phyloP scores from a whole-genome alignment of 148 eudicot genomes.

The Dysphania ambrosioides region DNA sequence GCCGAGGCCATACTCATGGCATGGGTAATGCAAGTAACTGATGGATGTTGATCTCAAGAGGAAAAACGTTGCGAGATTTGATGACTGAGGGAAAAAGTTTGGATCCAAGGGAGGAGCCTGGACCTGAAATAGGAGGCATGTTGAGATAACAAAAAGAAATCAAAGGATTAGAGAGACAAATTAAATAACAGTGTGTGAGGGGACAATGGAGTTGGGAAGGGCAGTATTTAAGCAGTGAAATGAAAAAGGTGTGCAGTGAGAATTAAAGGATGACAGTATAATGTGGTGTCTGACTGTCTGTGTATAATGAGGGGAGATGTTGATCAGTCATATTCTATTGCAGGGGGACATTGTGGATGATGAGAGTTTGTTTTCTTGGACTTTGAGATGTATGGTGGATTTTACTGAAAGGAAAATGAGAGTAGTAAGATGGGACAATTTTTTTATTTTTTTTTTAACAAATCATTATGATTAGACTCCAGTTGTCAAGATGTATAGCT shows the following conservation, averaged over 20 bases:
- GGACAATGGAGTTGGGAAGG: background rate
- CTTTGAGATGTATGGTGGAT: slow-evolving; percentile 21
- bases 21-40: background rate
- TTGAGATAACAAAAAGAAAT: background rate
- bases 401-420: background rate
- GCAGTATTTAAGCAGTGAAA: slow-evolving; percentile 24
- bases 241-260: slow-evolving; percentile 12
- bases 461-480: too few species aligned
- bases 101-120: slow-evolving; percentile 31
- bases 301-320: slow-evolving; percentile 23
- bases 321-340: slow-evolving; percentile 57
- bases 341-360: slow-evolving; percentile 50
- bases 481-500: too few species aligned
- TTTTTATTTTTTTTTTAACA: too few species aligned
- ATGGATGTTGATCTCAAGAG: background rate
- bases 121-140: slow-evolving; percentile 21
- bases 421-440: background rate
- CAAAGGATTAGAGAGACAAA: background rate
- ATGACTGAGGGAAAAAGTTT: slow-evolving; percentile 10
- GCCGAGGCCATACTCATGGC: slow-evolving; percentile 33
- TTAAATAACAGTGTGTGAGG: background rate
- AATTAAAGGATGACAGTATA: slow-evolving; percentile 31
- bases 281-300: slow-evolving; percentile 36
- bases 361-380: slow-evolving; percentile 55
- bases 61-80: background rate